Base-by-base conservation (phyloP, 768 basidiomycete species). In the Leccinum rimulosum region DNA sequence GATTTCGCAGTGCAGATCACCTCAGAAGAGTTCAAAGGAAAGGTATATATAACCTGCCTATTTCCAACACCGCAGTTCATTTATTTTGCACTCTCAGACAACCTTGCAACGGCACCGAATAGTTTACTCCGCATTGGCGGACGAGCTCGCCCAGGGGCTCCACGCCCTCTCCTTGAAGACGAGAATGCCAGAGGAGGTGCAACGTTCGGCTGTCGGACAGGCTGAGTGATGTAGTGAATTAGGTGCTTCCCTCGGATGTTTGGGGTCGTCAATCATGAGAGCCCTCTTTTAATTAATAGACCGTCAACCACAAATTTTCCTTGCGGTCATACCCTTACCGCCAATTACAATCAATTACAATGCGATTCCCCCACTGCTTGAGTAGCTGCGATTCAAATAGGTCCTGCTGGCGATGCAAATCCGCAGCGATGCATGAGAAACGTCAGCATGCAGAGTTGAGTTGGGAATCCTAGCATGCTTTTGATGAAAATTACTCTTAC, bases 61-160 rank as follows among this genome's bases (percentile, higher is more conserved):
- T 57, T 36, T 15, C 19, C 52, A 14, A 47, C 54, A 55, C 53
- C 59, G 50, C 45, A 57, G 60, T 55, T 64, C 54, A 68, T 45
- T 52, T 57, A 55, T 45, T 57, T 3, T 49, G 47, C 25, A 14
- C 27, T 49, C 36, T 38, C 63, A 92, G 91, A 83, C 76, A 22
- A 85, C 86, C 10, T 83, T 93, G 76, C 88, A 92, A 69, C 84
- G 92, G 51, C 92, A 94, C 74, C 82, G 91, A 50, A 81, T 93
- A 77, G 81, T 94, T 50, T 86, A 93, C 71, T 78, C 82, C 7
- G 83, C 86, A 3, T 77, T 94, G 33, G 80, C 86, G 19, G 85
- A 88, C 33, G 89, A 94, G 69, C 75, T 94, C 50, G 70, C 81
- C 27, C 77, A 79, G 58, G 91, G 91, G 5, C 72, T 94, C 31